These are phyloP conservation scores for Phytophthora hibernalis DNA, from an alignment of 352 stramenopile species.

Conservation along the genomic window DNA sequence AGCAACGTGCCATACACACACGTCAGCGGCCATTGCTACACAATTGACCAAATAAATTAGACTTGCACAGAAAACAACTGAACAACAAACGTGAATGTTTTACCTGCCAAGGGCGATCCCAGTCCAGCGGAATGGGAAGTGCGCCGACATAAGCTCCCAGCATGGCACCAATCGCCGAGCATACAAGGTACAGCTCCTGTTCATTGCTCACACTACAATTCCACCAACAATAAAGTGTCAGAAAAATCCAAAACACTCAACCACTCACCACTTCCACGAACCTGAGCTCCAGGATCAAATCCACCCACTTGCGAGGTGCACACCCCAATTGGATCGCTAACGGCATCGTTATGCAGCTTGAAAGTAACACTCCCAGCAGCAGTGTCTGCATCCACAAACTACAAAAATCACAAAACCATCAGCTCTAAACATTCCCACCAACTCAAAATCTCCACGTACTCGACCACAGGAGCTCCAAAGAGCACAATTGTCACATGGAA, in stretches of 20 bases:
- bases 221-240: not conserved
- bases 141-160: constrained; percentile 79
- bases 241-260: not conserved
- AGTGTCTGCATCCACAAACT: constrained; percentile 73
- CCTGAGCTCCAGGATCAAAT: constrained; percentile 64
- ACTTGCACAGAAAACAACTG: not conserved
- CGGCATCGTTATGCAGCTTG: constrained; percentile 55
- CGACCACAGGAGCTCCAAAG: constrained; percentile 74
- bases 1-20: constrained; percentile 79
- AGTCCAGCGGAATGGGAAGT: constrained; percentile 85
- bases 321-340: constrained; percentile 51
- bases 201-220: constrained; percentile 43
- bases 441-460: constrained; percentile 44
- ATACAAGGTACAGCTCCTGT: constrained; percentile 59
- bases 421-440: not conserved
- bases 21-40: constrained; percentile 86
- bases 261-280: constrained; percentile 15
- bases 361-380: constrained; percentile 66
- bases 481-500: constrained; percentile 74
- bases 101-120: constrained; percentile 90
- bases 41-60: not conserved
- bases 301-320: constrained; percentile 48
- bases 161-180: constrained; percentile 60
- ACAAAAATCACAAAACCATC: constrained; percentile 12
- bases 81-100: not conserved